Base-by-base conservation (phyloP, 768 basidiomycete species). In the Suillus cothurnatus region DNA sequence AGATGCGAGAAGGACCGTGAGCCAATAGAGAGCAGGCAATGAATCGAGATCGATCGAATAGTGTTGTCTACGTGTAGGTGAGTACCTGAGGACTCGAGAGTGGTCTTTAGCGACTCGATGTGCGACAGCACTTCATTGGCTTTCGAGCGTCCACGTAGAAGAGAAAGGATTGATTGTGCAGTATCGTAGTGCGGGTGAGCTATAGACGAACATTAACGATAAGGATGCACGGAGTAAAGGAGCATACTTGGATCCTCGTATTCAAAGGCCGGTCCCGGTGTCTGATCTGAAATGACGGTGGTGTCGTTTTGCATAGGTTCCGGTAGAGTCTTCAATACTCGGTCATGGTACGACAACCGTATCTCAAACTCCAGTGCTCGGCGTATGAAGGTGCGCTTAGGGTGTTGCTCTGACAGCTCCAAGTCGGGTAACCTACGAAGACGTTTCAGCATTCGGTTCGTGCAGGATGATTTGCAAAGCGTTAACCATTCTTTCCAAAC, bases 401-500 rank as follows among this genome's bases (percentile, higher is more conserved):
- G 97, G 72, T 99, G 95, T 61, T 91, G 85, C 14, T 84, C 73
- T 6, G 88, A 79, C 12, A 97, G 78, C 1, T 84, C 76, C 36
- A 99, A 80, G 78, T 99, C 97, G 2, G 91, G 89, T 17, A 94
- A 80, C 97, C 97, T 99, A 61, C 7, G 39, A 60, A 56, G 31
- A 26, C 45, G 66, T 17, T 38, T 64, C 60, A 57, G 57, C 11
- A 58, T 6, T 61, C 11, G 34, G 41, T 12, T 19, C 53, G 63
- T 15, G 34, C 11, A 63, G 5, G 17, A 39, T 14, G 32, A 62
- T 1, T 23, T 17, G 2, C 45, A 53, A 41, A 31, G 19, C 6
- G 78, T 88, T 53, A 61, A 95, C 97, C 97, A 99, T 84, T 99
- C 97, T 72, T 94, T 96, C 97, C 97, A 99, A 17, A 97, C 94